These are phyloP conservation scores for Hibiscus tridactylites DNA, from an alignment of 345 rosid species.

Conservation along the genomic window DNA sequence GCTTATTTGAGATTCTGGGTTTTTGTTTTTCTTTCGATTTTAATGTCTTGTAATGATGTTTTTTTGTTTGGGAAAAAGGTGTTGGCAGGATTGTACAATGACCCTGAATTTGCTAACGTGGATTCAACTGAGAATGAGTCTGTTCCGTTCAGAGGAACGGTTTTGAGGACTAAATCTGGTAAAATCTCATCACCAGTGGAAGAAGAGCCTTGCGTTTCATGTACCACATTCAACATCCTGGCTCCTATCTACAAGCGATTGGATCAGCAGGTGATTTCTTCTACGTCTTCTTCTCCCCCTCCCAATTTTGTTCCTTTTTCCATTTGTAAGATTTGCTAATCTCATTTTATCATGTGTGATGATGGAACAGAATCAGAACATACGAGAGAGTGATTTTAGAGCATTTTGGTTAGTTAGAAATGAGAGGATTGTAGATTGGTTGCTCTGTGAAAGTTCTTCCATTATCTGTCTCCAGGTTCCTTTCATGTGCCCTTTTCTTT, in stretches of 20 bases:
- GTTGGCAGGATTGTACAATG: slow-evolving; percentile 16
- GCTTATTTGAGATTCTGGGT: background rate
- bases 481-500: background rate
- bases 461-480: slow-evolving; percentile 68
- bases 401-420: slow-evolving; percentile 53
- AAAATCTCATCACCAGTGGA: slow-evolving; percentile 15
- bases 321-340: background rate
- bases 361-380: slow-evolving; percentile 41
- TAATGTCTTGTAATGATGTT: background rate
- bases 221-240: slow-evolving; percentile 74
- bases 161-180: slow-evolving; percentile 17
- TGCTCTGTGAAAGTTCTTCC: slow-evolving; percentile 56
- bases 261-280: slow-evolving; percentile 39
- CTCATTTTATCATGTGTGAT: background rate
- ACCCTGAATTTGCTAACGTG: slow-evolving; percentile 16
- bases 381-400: slow-evolving; percentile 60
- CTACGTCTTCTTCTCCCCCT: background rate
- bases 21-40: background rate
- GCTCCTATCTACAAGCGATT: slow-evolving; percentile 78
- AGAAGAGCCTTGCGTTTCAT: slow-evolving; percentile 44
- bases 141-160: slow-evolving; percentile 3
- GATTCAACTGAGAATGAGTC: slow-evolving; percentile 28
- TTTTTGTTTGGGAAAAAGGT: slow-evolving; percentile 15
- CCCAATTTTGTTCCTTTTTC: too few species aligned
- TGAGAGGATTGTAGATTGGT: slow-evolving; percentile 53